Evolutionary conservation across 495 filamentous ascomycete species (phyloP), one percentile per base, ranked within the genome.

Genomic region (Aspergillus biplanus): DNA sequence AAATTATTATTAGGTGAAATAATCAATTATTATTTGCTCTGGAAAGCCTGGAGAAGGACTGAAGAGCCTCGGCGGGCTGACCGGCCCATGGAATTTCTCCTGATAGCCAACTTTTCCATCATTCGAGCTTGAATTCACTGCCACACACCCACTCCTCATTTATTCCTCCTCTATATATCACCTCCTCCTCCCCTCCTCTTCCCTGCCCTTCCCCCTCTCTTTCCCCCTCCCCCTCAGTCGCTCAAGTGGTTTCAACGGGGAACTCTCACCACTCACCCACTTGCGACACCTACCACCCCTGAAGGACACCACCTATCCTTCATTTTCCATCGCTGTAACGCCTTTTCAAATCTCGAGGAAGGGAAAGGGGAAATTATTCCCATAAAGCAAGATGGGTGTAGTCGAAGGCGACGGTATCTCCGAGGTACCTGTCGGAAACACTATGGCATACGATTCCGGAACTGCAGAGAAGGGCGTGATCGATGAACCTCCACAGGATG

Each of bases 401-500:
- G 31, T 35, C 27, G 59, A 63, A n/a, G 50, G 58, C 18, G 66
- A 68, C 33, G 62, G 62, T 12, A 58, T 68, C 56, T 48, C 66
- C 21, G 67, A 62, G 50, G 48, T 61, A 12, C 62, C 62, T 37
- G 32, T 56, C 56, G 54, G 42, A 6, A 58, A 64, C 39, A 65
- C 58, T 15, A 21, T 64, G 7, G 46, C 49, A 32, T 57, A 67
- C 71, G 54, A 88, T 60, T 52, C 63, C 3, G 50, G 27, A 5
- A 49, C 46, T 6, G 68, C 65, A 11, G 71, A 78, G 37, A 69
- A 69, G 34, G 71, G 70, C 61, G 63, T 65, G 5, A 46, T 77
- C 5, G 54, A 61, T 33, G 64, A 55, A 1, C 61, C 69, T 12
- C 67, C 68, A 3, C 65, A 71, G 27, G 66, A 78, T 76, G 70